Base-by-base conservation (phyloP, 179 eudicot genomes). In the Monotropa hypopitys region DNA sequence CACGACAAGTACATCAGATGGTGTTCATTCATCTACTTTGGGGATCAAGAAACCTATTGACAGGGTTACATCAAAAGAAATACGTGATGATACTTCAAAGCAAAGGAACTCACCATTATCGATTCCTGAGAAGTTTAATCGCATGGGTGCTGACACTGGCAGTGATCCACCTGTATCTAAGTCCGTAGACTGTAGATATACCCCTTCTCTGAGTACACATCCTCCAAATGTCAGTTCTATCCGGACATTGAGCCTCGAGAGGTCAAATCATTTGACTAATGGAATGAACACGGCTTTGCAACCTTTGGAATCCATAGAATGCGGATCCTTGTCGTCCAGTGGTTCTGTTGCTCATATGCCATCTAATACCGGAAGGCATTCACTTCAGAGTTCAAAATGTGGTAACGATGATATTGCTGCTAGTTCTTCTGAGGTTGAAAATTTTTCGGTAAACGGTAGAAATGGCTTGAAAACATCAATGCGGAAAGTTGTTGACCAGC, bases 401-500 rank as follows among this genome's bases (percentile, higher is more conserved):
- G 80, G 67, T 66, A 80, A 84, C 70, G 80, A 63, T 76, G 23
- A 49, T 33, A 61, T 32, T 33, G 42, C 43, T 71, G 70, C 76
- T 81, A 63, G 78, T 35, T n/a, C 84, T 28, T 76, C 84, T 68
- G 84, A 83, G 16, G 74, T 56, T 68, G 72, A 82, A 57, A 82
- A 67, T 32, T 42, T 42, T 56, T 56, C 74, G 13, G 84, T 73
- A 40, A 86, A 75, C 77, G 51, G 80, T 73, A 75, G 78, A 46
- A 84, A 61, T 82, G 88, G 88, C 81, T 56, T 85, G 82, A 91
- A 86, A 79, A 70, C 87, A 35, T 88, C 94, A 16, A 70, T 83
- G 85, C 72, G 50, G 74, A 92, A 89, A 83, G 91, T 87, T 77
- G 85, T 86, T 78, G 92, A 88, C 80, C 90, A 85, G 79, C 72